A percentile compares a stretch with the other conserved stretches of the same genome.
Conservation (phyloP, 345 rosid genomes). For the Syzygium aromaticum region DNA sequence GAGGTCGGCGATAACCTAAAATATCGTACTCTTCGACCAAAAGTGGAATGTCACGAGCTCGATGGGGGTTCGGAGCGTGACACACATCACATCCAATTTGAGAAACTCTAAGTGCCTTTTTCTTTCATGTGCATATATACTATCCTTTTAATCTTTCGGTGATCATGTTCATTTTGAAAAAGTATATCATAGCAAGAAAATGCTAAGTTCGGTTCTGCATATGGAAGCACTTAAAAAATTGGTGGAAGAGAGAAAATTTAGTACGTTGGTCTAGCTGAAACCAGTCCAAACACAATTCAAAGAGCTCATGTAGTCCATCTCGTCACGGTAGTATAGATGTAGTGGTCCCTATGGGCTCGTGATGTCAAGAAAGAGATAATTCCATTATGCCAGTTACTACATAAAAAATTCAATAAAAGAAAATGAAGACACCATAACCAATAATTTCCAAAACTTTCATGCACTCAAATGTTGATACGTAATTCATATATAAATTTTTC, state of each 20-base stretch:
- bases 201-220: slow-evolving; percentile 7
- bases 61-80: too few species aligned
- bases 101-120: slow-evolving; percentile 29
- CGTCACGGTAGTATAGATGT: slow-evolving; percentile 54
- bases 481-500: too few species aligned
- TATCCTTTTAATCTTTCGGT: neutral
- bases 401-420: too few species aligned
- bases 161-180: too few species aligned
- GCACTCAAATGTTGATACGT: too few species aligned
- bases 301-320: slow-evolving; percentile 38
- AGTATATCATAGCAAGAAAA: neutral
- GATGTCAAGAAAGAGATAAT: slow-evolving; percentile 34
- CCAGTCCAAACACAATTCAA: slow-evolving; percentile 12
- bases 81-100: slow-evolving; percentile 16
- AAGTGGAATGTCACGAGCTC: too few species aligned
- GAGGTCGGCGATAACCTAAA: too few species aligned
- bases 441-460: too few species aligned
- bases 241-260: slow-evolving; percentile 49
- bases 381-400: slow-evolving; percentile 22
- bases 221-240: slow-evolving; percentile 50
- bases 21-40: too few species aligned
- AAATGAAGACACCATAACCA: too few species aligned
- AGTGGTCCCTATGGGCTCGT: too few species aligned
- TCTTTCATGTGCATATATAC: neutral
- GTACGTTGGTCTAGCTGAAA: slow-evolving; percentile 21